Percentiles rank a stretch among this genome's conserved stretches.
Evolutionary conservation across 192 early-diverging fungal species (phyloP).

Genomic region (Phycomyces blakesleeanus): DNA sequence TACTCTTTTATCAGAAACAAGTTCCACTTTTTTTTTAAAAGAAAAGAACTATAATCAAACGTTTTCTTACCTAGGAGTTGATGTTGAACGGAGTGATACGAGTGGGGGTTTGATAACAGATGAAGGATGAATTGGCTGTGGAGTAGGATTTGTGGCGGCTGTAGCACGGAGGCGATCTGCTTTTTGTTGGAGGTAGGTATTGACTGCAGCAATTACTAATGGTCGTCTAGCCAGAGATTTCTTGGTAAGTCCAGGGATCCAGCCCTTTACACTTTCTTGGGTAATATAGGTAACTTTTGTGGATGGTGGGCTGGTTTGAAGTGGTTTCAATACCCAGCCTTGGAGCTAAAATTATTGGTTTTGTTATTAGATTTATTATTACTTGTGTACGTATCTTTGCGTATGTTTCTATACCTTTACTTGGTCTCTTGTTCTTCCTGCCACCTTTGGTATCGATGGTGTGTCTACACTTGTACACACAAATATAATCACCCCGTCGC

Average conservation of each 20-base stretch:
- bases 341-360: conserved; percentile 33
- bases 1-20: too few relatives aligned
- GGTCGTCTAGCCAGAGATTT: conserved; percentile 47
- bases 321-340: conserved; percentile 57
- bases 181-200: conserved; percentile 51
- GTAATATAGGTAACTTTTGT: conserved; percentile 53
- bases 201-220: conserved; percentile 45
- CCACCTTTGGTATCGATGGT: conserved; percentile 45
- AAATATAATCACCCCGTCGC: conserved; percentile 51
- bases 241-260: conserved; percentile 54
- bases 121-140: conserved; percentile 1
- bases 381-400: neutral
- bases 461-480: conserved; percentile 50
- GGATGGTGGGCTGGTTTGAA: conserved; percentile 40
- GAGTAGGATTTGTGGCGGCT: conserved; percentile 20
- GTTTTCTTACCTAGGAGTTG: too few relatives aligned
- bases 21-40: too few relatives aligned
- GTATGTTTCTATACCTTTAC: conserved; percentile 31
- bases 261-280: conserved; percentile 46
- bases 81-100: too few relatives aligned
- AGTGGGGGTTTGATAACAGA: conserved; percentile 17
- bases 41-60: too few relatives aligned
- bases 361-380: conserved; percentile 5
- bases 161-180: conserved; percentile 30
- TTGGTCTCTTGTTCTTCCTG: conserved; percentile 44